Evolutionary conservation across 805 yeast genomes (phyloP).

Genomic region (Suhomyces xylopsoci): DNA sequence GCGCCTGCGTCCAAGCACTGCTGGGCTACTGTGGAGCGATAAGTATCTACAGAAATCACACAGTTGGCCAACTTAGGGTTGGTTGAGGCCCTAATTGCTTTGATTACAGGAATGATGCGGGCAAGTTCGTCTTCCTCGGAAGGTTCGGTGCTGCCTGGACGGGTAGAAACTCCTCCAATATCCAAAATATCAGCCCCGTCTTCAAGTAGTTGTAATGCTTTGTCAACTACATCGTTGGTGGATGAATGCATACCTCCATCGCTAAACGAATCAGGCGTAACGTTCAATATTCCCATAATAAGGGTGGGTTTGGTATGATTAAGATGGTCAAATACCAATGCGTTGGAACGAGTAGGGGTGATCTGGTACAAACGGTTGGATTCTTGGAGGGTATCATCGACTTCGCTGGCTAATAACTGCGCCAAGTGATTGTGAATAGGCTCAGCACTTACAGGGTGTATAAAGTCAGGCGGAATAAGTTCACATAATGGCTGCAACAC

Average conservation of each 20-base stretch:
- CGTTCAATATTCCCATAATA: slow-evolving; percentile 84
- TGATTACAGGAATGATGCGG: slow-evolving; percentile 69
- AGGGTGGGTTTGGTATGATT: slow-evolving; percentile 49
- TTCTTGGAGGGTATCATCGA: slow-evolving; percentile 46
- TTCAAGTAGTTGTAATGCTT: slow-evolving; percentile 37
- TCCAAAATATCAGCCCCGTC: slow-evolving; percentile 78
- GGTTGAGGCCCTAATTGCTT: slow-evolving; percentile 50
- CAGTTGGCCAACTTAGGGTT: slow-evolving; percentile 37
- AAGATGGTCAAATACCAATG: slow-evolving; percentile 43
- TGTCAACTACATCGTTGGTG: background rate
- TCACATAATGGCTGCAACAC: slow-evolving; percentile 89
- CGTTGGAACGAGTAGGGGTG: slow-evolving; percentile 41
- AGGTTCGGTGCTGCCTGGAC: slow-evolving; percentile 75
- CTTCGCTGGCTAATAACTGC: slow-evolving; percentile 38
- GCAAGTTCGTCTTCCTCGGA: slow-evolving; percentile 61
- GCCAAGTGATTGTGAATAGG: slow-evolving; percentile 66
- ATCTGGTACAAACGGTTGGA: slow-evolving; percentile 49
- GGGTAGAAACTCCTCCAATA: slow-evolving; percentile 91
- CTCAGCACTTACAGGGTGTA: slow-evolving; percentile 87
- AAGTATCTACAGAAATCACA: slow-evolving; percentile 84
- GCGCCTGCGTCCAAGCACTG: slow-evolving; percentile 73
- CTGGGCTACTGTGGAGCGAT: slow-evolving; percentile 70
- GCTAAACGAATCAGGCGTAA: slow-evolving; percentile 93
- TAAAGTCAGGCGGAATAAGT: slow-evolving; percentile 57
- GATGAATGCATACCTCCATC: slow-evolving; percentile 67